Evolutionary conservation across 2,329 filamentous ascomycete genomes (phyloP).

Genomic region (Lecanicillium sp.): DNA sequence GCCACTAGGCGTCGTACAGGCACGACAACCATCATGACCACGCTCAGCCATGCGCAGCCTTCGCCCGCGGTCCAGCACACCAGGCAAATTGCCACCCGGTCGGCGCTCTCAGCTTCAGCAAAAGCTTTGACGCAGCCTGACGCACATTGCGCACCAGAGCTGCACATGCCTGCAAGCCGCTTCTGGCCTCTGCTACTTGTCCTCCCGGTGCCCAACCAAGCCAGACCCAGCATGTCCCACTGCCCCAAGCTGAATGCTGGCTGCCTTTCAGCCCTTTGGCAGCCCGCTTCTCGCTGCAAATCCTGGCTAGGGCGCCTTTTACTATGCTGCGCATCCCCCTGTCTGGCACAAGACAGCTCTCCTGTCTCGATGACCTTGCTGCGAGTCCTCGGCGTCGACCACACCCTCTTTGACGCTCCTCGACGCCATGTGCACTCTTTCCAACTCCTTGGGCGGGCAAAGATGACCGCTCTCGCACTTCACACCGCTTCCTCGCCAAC

Average conservation of each 20-base stretch:
- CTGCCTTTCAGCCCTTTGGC: slow-evolving; percentile 10
- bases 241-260: background rate
- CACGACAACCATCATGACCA: no score
- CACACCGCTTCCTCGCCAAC: slow-evolving; percentile 10
- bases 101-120: slow-evolving; percentile 2
- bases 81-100: no score
- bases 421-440: background rate
- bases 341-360: background rate
- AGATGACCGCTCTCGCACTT: slow-evolving; percentile 3
- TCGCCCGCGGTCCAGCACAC: no score
- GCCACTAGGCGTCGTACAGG: no score
- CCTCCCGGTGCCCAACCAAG: no score
- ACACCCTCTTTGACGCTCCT: slow-evolving; percentile 6
- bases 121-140: slow-evolving; percentile 10
- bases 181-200: background rate
- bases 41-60: no score
- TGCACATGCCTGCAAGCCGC: background rate
- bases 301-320: background rate
- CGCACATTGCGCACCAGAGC: background rate
- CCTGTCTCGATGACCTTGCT: background rate
- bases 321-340: background rate
- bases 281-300: slow-evolving; percentile 2
- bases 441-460: no score
- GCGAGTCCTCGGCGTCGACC: slow-evolving; percentile 1
- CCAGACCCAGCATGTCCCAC: no score